These are phyloP conservation scores for Dryadomyces quercivorus DNA, from an alignment of 2,329 filamentous ascomycete genomes.

Conservation along the genomic window DNA sequence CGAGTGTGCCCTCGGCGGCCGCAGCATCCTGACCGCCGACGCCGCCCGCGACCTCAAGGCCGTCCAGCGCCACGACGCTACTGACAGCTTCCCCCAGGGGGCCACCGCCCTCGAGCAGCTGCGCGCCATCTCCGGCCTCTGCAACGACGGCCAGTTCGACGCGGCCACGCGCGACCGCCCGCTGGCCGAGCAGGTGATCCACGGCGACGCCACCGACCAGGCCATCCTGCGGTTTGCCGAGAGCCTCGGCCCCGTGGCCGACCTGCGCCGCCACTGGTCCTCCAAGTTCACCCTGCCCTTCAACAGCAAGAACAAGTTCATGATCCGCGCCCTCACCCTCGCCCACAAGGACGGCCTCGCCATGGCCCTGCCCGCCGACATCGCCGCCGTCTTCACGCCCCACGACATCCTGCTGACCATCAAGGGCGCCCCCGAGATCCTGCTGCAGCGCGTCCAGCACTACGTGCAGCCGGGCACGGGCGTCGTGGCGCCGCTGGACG, in stretches of 20 bases:
- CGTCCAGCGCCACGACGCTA: constrained; percentile 14
- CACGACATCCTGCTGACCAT: constrained; percentile 49
- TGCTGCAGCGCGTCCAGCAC: constrained; percentile 50
- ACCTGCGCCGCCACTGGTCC: constrained; percentile 50
- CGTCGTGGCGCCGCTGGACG: constrained; percentile 35
- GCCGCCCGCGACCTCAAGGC: constrained; percentile 31
- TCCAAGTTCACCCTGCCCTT: constrained; percentile 59
- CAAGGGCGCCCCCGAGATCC: constrained; percentile 66
- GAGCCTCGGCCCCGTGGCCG: constrained; percentile 43
- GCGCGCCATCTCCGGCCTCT: constrained; percentile 50
- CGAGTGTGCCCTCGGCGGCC: constrained; percentile 51
- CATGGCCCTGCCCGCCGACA: constrained; percentile 24
- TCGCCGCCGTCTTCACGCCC: constrained; percentile 21
- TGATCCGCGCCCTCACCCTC: constrained; percentile 50
- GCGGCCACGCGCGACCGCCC: constrained; percentile 47
- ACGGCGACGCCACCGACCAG: constrained; percentile 66
- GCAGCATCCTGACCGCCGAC: constrained; percentile 34
- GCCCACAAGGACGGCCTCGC: constrained; percentile 23
- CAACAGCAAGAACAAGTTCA: constrained; percentile 77
- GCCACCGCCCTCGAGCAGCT: constrained; percentile 39
- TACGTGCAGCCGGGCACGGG: constrained; percentile 43
- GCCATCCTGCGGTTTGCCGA: constrained; percentile 64
- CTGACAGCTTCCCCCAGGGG: constrained; percentile 12
- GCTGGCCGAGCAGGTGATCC: constrained; percentile 49
- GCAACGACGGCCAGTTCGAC: constrained; percentile 67